Percentiles rank a stretch among this genome's conserved stretches.
Evolutionary conservation across 371 early-diverging fungal species (phyloP).

Genomic region (Cokeromyces recurvatus): DNA sequence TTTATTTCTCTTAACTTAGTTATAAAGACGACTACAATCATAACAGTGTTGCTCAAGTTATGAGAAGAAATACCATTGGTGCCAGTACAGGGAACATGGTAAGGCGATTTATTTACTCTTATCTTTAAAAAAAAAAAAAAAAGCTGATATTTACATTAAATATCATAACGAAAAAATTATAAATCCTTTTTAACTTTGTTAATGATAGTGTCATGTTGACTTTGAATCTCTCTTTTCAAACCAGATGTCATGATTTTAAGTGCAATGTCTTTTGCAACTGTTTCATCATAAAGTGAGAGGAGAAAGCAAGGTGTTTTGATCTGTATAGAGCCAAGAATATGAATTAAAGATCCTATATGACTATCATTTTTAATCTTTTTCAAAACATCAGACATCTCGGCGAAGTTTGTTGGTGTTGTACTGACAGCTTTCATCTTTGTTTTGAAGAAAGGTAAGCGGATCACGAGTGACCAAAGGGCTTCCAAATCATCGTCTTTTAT

Average conservation of each 20-base stretch:
- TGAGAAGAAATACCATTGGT: too few relatives aligned
- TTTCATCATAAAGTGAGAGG: neutral
- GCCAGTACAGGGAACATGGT: too few relatives aligned
- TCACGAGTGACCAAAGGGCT: neutral
- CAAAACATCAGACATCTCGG: neutral
- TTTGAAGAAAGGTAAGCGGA: constrained; percentile 1
- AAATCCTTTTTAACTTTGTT: too few relatives aligned
- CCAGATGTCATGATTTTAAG: neutral
- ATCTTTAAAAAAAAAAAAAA: too few relatives aligned
- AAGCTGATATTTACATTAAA: too few relatives aligned
- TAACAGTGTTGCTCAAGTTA: too few relatives aligned
- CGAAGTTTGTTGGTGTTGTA: neutral
- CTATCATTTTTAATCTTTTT: neutral
- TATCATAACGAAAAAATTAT: too few relatives aligned
- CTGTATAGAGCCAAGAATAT: neutral
- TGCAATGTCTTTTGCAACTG: neutral
- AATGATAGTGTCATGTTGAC: too few relatives aligned
- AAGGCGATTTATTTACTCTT: too few relatives aligned
- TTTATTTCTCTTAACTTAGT: too few relatives aligned
- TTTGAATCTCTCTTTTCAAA: too few relatives aligned
- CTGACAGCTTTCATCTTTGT: neutral
- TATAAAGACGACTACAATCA: too few relatives aligned
- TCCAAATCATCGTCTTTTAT: neutral
- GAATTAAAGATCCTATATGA: neutral
- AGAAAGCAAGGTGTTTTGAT: neutral